Evolutionary conservation across 352 stramenopile species (phyloP).

Genomic region (Phytophthora pistaciae): DNA sequence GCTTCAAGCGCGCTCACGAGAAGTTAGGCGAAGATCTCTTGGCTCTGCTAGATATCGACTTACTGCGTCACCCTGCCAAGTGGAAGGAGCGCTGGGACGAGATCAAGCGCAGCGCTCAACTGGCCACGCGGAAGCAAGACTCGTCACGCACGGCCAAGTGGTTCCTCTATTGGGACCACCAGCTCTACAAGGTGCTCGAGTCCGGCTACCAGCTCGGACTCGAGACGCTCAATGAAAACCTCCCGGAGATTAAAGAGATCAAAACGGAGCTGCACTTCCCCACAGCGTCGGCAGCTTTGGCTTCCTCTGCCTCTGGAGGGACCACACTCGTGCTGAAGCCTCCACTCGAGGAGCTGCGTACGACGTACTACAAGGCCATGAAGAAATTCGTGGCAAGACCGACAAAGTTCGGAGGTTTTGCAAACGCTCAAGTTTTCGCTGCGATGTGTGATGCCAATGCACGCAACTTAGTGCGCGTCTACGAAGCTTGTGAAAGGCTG

Average conservation of each 20-base stretch:
- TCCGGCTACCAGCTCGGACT: slow-evolving; percentile 94
- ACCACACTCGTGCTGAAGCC: slow-evolving; percentile 89
- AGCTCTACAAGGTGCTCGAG: slow-evolving; percentile 96
- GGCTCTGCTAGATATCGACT: slow-evolving; percentile 90
- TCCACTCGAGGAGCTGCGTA: slow-evolving; percentile 92
- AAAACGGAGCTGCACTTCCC: slow-evolving; percentile 82
- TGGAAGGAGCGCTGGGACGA: slow-evolving; percentile 92
- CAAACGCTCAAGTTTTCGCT: slow-evolving; percentile 85
- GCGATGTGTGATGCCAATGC: slow-evolving; percentile 93
- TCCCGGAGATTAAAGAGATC: slow-evolving; percentile 92
- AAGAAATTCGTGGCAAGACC: slow-evolving; percentile 96
- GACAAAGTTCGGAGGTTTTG: slow-evolving; percentile 90
- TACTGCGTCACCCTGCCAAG: slow-evolving; percentile 83
- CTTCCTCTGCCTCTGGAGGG: slow-evolving; percentile 7
- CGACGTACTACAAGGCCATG: slow-evolving; percentile 96
- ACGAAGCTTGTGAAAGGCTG: slow-evolving; percentile 92
- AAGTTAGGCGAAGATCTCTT: slow-evolving; percentile 83
- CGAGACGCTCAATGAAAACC: slow-evolving; percentile 94
- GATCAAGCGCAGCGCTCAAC: slow-evolving; percentile 79
- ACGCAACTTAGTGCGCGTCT: slow-evolving; percentile 88
- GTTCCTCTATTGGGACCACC: slow-evolving; percentile 95
- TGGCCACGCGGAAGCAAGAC: slow-evolving; percentile 84
- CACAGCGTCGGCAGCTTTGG: slow-evolving; percentile 12
- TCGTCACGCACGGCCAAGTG: slow-evolving; percentile 88
- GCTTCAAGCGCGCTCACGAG: slow-evolving; percentile 90